Base-by-base conservation (phyloP, 2,329 filamentous ascomycete genomes). In the Bipolaris bicolor region DNA sequence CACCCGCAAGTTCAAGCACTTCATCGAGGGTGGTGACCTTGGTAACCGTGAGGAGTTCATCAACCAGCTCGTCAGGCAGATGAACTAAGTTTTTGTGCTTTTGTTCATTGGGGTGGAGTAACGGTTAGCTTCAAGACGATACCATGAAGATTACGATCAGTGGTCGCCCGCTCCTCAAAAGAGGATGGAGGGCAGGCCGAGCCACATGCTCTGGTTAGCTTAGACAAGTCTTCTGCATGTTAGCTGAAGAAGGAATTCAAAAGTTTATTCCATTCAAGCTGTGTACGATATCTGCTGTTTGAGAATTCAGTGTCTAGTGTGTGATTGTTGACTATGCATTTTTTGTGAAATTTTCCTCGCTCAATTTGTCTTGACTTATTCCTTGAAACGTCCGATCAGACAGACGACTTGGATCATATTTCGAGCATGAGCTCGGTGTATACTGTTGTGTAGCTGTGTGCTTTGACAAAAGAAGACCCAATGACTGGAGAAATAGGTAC, bases 1-100 rank as follows among this genome's bases (percentile, higher is more conserved):
- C 73, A 82, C 90, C 75, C 87, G 95, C 83, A 99, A 98, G 87
- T 98, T 98, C 90, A 95, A 92, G 87, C 93, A 98, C 87, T 98
- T 91, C 87, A 92, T 98, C 69, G 91, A 97, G 88, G 95, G 94
- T 83, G 95, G 95, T 90, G 95, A 99, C 83, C 86, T 96, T 74
- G 95, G 95, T 81, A 98, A 99, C 89, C 91, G 95, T 71, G 95
- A 99, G 88, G 91, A 97, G 77, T 90, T 94, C 85, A 97, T 99
- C 88, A 98, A 97, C 84, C 85, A 81, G 76, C 88, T 98, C 77
- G 90, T 99, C 85, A 89, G 91, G 83, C 92, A 96, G 85, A 99
- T 98, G 95, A 98, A 98, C 89, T 99, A 96, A 67, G 64, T 63
- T 57, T 78, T 54, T 26, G 55, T 43, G 41, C 57, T 58, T 56